A percentile compares a stretch with the other conserved stretches of the same genome.
Conservation (phyloP, 179 eudicot genomes). For the Corrigiola litoralis region DNA sequence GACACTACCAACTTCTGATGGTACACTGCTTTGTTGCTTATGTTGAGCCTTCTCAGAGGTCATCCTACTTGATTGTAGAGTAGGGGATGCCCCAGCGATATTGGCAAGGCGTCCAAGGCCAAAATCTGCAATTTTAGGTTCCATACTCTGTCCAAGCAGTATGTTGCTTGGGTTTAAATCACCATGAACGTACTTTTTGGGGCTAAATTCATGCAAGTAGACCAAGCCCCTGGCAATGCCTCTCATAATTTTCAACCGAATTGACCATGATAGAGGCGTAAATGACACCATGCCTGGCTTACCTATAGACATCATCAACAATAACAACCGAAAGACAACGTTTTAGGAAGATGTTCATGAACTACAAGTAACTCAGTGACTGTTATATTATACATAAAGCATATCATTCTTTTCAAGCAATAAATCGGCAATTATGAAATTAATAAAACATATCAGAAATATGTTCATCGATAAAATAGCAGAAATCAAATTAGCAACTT, state of each 20-base stretch:
- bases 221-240: conserved; percentile 81
- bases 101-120: conserved; percentile 91
- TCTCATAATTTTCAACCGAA: conserved; percentile 59
- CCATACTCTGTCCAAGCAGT: conserved; percentile 64
- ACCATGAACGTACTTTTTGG: conserved; percentile 92
- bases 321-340: not conserved
- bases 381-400: too few relatives aligned
- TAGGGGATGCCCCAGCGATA: conserved; percentile 79
- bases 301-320: conserved; percentile 39
- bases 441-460: not conserved
- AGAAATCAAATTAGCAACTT: not conserved
- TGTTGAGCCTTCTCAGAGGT: conserved; percentile 54
- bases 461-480: not conserved
- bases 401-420: too few relatives aligned
- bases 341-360: too few relatives aligned
- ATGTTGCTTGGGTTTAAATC: conserved; percentile 82
- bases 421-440: not conserved
- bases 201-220: conserved; percentile 88
- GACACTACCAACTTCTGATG: conserved; percentile 51
- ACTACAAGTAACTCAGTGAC: too few relatives aligned
- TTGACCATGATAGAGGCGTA: conserved; percentile 68
- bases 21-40: conserved; percentile 43
- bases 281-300: conserved; percentile 61
- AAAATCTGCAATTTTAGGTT: conserved; percentile 79
- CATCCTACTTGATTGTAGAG: conserved; percentile 58